Evolutionary conservation across 331 rosid species (phyloP), one percentile per base, ranked within the genome.

Genomic region (Arachis monticola): DNA sequence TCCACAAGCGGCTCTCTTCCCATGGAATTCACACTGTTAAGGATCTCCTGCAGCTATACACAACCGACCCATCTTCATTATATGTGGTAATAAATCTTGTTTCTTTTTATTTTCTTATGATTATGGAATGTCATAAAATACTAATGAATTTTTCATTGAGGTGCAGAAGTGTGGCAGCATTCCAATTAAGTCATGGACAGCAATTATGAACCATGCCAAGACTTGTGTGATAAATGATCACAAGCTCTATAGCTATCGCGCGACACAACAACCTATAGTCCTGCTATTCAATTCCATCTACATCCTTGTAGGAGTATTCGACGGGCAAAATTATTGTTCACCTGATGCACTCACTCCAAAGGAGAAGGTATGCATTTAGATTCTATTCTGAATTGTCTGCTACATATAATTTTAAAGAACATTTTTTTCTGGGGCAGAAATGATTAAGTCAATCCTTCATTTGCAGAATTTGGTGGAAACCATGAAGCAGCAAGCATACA

Each of bases 201-300:
- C 42, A 5, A 89, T 94, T 32, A 57, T 75, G 48, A 9, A 76
- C 5, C 96, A 94, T 63, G 96, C 97, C 3, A 60, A 44, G 50
- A 5, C 76, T 8, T 85, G 88, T 65, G 76, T 42, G 13, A 27
- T 77, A 10, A 82, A 84, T 44, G 85, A 90, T 53, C 52, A 42
- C 63, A 66, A 58, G 14, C 73, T 77, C 56, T 82, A 68, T 55
- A 9, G 69, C 10, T 82, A 76, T 64, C 53, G 27, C 3, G 35
- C 41, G 48, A 51, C 46, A 66, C 84, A 80, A 12, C 74, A 41
- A 64, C 58, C 64, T 51, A 38, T 77, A 64, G 14, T 60, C 35
- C 72, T 85, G 62, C 67, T 72, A 48, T 85, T 89, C 87, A 80
- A 82, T 77, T 82, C 83, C 64, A 64, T 89, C 82, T 80, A 52